Evolutionary conservation across 2,329 filamentous ascomycete genomes (phyloP).

Genomic region (Sporothrix brasiliensis): DNA sequence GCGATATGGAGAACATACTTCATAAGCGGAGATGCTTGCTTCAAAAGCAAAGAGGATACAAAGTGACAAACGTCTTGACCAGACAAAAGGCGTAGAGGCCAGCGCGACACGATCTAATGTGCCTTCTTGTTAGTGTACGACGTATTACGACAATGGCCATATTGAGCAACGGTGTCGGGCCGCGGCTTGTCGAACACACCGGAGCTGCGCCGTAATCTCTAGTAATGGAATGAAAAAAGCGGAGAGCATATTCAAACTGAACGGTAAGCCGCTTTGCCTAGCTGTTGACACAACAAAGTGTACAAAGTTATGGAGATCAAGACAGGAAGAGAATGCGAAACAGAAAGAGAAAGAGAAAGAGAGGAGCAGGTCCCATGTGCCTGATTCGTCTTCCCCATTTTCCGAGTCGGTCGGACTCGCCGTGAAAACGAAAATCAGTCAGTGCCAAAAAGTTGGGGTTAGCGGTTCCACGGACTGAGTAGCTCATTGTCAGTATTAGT

Average conservation of each 20-base stretch:
- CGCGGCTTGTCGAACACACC: neutral
- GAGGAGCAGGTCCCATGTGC: neutral
- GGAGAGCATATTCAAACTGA: neutral
- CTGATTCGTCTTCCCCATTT: neutral
- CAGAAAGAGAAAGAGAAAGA: neutral
- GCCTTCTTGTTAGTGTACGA: no score
- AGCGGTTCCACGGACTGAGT: neutral
- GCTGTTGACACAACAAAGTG: no score
- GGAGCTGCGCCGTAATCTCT: neutral
- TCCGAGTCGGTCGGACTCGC: constrained; percentile 4
- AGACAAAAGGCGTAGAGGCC: no score
- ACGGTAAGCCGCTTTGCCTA: no score
- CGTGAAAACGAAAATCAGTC: neutral
- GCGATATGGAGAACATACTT: neutral
- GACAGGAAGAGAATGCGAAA: neutral
- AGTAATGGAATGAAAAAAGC: neutral
- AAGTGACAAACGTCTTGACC: neutral
- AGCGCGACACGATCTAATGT: no score
- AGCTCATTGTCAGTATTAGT: no score
- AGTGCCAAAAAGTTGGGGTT: neutral
- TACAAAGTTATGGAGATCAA: no score
- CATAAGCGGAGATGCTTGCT: neutral
- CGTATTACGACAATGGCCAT: no score
- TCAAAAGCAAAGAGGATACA: neutral
- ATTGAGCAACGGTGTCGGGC: neutral